These are phyloP conservation scores for Fraxinus sp. DNA, from an alignment of 305 asterid species.

Conservation along the genomic window DNA sequence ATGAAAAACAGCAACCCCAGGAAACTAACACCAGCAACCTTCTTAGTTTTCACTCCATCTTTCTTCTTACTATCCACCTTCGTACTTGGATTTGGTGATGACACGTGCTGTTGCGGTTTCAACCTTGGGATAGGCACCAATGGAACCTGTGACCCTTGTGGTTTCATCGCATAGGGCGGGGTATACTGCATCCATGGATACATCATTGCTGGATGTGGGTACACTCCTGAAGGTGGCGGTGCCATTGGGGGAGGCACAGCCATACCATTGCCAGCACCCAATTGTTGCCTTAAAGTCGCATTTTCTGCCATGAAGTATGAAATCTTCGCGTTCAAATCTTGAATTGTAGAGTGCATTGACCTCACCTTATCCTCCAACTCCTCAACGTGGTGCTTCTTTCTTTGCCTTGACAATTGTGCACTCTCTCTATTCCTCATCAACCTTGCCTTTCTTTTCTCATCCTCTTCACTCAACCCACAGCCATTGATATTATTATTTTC, in stretches of 20 bases:
- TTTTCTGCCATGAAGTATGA: constrained; percentile 78
- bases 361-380: constrained; percentile 93
- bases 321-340: constrained; percentile 76
- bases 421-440: constrained; percentile 94
- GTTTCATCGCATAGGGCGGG: constrained; percentile 77
- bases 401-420: constrained; percentile 91
- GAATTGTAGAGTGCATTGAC: constrained; percentile 85
- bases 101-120: constrained; percentile 57
- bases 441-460: constrained; percentile 76
- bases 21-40: constrained; percentile 88
- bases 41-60: constrained; percentile 70
- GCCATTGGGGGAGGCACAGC: constrained; percentile 42
- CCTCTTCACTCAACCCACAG: constrained; percentile 54
- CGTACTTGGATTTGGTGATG: constrained; percentile 54
- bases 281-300: constrained; percentile 67
- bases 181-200: constrained; percentile 91
- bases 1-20: constrained; percentile 76
- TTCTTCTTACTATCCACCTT: constrained; percentile 64
- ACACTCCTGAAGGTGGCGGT: constrained; percentile 63
- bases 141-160: constrained; percentile 93
- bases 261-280: constrained; percentile 50
- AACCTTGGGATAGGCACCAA: constrained; percentile 91
- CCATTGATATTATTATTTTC: constrained; percentile 36
- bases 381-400: constrained; percentile 90
- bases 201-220: constrained; percentile 65